A percentile compares a stretch with the other conserved stretches of the same genome.
These are phyloP conservation scores for Lipomyces lipofer DNA, from an alignment of 805 yeast genomes.

Conservation along the genomic window DNA sequence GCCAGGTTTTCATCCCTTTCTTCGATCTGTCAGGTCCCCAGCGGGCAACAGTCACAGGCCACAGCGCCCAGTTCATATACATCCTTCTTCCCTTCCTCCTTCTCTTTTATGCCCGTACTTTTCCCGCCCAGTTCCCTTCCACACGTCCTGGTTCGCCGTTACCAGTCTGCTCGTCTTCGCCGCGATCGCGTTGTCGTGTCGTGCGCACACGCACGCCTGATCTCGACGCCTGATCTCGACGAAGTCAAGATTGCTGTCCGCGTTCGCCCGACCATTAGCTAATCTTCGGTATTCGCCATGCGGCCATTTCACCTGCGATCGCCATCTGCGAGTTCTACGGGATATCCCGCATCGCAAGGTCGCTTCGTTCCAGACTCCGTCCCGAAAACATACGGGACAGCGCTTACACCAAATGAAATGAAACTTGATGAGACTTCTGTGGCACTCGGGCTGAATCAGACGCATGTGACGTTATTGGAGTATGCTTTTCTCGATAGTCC, in stretches of 20 bases:
- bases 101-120: background rate
- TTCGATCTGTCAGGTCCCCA: constrained; percentile 14
- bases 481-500: constrained; percentile 27
- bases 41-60: background rate
- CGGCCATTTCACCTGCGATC: background rate
- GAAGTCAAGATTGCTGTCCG: background rate
- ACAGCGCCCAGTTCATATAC: background rate
- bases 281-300: background rate
- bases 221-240: background rate
- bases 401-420: too few relatives aligned
- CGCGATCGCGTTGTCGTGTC: constrained; percentile 1
- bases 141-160: background rate
- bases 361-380: background rate
- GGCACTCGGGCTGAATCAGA: constrained; percentile 13
- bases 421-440: constrained; percentile 11
- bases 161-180: background rate
- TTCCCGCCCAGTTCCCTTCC: background rate
- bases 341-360: background rate
- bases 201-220: constrained; percentile 1
- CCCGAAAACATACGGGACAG: background rate
- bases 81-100: background rate
- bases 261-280: background rate
- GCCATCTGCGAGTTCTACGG: background rate
- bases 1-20: constrained; percentile 16
- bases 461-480: constrained; percentile 25